Conservation (phyloP, 1,284 basidiomycete genomes). For the Grifola frondosa region DNA sequence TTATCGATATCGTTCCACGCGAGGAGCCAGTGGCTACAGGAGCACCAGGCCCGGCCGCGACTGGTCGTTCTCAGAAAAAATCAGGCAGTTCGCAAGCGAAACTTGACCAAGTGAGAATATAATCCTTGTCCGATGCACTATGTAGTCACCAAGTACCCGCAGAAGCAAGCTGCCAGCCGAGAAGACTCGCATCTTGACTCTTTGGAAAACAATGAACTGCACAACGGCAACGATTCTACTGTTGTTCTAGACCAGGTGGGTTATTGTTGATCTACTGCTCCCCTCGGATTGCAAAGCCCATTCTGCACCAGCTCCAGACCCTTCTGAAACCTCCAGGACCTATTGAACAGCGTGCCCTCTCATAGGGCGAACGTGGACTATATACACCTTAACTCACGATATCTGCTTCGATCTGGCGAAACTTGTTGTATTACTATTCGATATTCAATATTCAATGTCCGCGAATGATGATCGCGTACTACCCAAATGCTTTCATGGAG, state of each 20-base stretch:
- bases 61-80: slow-evolving; percentile 26
- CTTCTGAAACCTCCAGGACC: slow-evolving; percentile 14
- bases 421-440: no score
- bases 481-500: no score
- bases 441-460: no score
- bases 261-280: not conserved
- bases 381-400: no score
- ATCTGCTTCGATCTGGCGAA: no score
- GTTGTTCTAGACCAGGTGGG: slow-evolving; percentile 19
- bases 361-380: no score
- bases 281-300: not conserved
- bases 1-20: slow-evolving; percentile 89
- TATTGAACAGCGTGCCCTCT: slow-evolving; percentile 10
- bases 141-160: no score
- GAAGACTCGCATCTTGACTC: slow-evolving; percentile 12
- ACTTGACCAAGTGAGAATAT: slow-evolving; percentile 13
- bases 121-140: not conserved
- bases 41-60: slow-evolving; percentile 15
- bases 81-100: slow-evolving; percentile 18
- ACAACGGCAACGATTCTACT: slow-evolving; percentile 5
- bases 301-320: slow-evolving; percentile 9
- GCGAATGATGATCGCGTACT: no score
- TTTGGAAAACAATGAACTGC: slow-evolving; percentile 9
- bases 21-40: slow-evolving; percentile 53
- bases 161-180: slow-evolving; percentile 4